phyloP scores from a whole-genome alignment of 1,139 yeast species.

The Pichia terricola region DNA sequence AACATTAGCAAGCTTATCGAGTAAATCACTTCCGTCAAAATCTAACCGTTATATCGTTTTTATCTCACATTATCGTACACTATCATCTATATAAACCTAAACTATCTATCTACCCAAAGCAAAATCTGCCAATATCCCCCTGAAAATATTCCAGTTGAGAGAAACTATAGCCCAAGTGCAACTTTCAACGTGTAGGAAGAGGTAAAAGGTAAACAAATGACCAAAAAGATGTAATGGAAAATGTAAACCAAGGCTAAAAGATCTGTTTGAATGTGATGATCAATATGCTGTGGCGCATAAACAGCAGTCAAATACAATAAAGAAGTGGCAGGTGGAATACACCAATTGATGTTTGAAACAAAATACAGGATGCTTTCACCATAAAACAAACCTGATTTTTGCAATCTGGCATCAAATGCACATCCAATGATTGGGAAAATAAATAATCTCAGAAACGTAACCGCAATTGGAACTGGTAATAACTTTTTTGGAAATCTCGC shows the following conservation, averaged over 20 bases:
- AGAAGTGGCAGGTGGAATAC: conserved; percentile 81
- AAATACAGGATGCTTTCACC: conserved; percentile 55
- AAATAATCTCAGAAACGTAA: conserved; percentile 39
- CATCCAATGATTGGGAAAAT: conserved; percentile 56
- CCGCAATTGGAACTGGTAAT: conserved; percentile 48
- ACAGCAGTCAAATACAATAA: conserved; percentile 79
- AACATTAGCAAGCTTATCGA: too few species aligned
- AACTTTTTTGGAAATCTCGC: conserved; percentile 55
- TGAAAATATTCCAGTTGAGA: too few species aligned
- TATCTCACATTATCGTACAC: too few species aligned
- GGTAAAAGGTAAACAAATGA: conserved; percentile 55
- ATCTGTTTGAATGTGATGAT: conserved; percentile 67
- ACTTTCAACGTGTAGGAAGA: conserved; percentile 50
- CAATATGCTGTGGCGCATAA: conserved; percentile 56
- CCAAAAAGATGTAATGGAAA: conserved; percentile 54
- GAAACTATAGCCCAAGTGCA: conserved; percentile 15
- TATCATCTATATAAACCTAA: too few species aligned
- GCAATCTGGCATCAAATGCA: conserved; percentile 42
- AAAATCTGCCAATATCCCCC: too few species aligned
- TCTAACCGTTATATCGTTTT: too few species aligned
- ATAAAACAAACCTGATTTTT: conserved; percentile 39
- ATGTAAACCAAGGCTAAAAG: conserved; percentile 68
- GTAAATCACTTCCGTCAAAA: too few species aligned
- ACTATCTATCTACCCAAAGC: too few species aligned
- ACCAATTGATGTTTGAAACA: conserved; percentile 65